Base-by-base conservation (phyloP, 768 basidiomycete genomes). In the Fomitopsis serialis region DNA sequence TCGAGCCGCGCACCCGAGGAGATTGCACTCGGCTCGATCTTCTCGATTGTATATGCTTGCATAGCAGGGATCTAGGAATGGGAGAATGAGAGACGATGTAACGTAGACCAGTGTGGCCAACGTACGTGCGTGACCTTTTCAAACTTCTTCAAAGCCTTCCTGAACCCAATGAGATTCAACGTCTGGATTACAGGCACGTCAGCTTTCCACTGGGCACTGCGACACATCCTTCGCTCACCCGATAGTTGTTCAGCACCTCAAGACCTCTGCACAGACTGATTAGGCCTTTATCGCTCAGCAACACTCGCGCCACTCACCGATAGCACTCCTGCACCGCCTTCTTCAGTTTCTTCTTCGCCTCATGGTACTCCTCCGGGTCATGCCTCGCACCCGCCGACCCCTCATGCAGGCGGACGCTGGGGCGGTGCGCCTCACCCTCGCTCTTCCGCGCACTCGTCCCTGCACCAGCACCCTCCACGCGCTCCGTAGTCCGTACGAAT, bases 201-300 rank as follows among this genome's bases (percentile, higher is more conserved):
- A 8, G 11, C 29, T 32, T 11, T 11, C 5, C 29, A 43, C 10
- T 24, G 13, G 13, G 34, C 12, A 29, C 23, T 2, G 19, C 24
- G 15, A 12, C 8, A 7, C 2, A 64, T 29, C 27, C 32, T 46
- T 7, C 35, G 64, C 80, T 15, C 63, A 92, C 92, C 29, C 92
- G 79, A 68, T 96, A 99, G 63, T 92, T 92, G 60, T 92, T 89
- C 56, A 99, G 74, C 48, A 87, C 71, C 64, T 96, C 93, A 21
- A 97, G 72, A 10, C 80, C 87, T 17, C 92, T 89, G 61, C 13
- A 23, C 23, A 6, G 24, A 65, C 80, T 15, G 63, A 92, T 92
- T 29, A 92, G 79, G 67, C 96, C 98, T 63, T 92, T 92, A 60
- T 92, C n/a, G n/a, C n/a, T n/a, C 29, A 32, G 11, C 29, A 11